phyloP scores from a whole-genome alignment of 192 early-diverging fungal genomes.

The Dimargaris verticillata region DNA sequence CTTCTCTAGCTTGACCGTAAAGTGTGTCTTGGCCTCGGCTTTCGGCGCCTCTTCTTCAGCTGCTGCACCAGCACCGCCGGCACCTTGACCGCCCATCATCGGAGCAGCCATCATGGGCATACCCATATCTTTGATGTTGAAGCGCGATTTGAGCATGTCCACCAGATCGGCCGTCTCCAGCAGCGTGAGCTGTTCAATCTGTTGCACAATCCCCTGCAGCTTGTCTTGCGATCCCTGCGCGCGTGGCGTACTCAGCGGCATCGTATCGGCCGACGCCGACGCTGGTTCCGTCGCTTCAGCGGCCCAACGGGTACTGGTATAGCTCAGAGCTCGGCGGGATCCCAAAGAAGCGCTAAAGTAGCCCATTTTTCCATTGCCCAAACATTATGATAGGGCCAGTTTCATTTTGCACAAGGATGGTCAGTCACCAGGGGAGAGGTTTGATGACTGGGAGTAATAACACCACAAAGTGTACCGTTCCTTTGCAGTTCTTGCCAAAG shows the following conservation, averaged over 20 bases:
- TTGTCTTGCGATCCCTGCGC: slow-evolving; percentile 5
- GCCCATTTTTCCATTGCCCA: no score
- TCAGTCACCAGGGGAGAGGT: no score
- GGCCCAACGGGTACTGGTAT: not conserved
- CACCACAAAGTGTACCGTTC: no score
- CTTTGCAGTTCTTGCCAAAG: no score
- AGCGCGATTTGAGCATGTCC: slow-evolving; percentile 62
- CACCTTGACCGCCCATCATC: slow-evolving; percentile 36
- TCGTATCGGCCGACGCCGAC: not conserved
- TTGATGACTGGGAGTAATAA: no score
- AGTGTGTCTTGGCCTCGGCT: slow-evolving; percentile 79
- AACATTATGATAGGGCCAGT: no score
- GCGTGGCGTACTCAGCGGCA: not conserved
- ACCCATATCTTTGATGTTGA: slow-evolving; percentile 86
- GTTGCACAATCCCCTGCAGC: slow-evolving; percentile 53
- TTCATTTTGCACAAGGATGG: no score
- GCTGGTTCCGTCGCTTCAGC: not conserved
- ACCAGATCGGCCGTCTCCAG: slow-evolving; percentile 87
- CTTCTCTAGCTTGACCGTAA: slow-evolving; percentile 92
- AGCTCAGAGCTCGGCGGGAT: slow-evolving; percentile 1
- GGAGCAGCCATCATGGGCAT: slow-evolving; percentile 61
- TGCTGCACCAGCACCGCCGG: slow-evolving; percentile 50
- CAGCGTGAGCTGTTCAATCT: slow-evolving; percentile 80
- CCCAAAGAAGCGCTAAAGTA: no score
- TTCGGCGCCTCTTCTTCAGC: slow-evolving; percentile 66